Base-by-base conservation (phyloP, 495 filamentous ascomycete genomes). In the Rostrohypoxylon terebratum region DNA sequence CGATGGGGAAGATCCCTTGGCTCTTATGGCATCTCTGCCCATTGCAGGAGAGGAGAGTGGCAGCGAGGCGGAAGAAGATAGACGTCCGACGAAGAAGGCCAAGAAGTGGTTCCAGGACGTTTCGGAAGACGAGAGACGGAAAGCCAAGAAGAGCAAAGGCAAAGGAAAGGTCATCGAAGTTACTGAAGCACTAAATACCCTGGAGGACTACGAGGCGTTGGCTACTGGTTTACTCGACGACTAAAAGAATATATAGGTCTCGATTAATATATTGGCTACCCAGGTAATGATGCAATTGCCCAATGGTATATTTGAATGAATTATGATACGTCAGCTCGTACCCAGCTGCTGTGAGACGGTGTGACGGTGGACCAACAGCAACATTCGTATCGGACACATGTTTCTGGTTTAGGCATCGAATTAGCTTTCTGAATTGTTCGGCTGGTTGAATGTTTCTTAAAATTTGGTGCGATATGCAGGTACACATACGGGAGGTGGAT, bases 121-220 rank as follows among this genome's bases (percentile, higher is more conserved):
- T 62, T 82, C 78, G 66, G 77, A 82, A 10, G 80, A 83, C 51
- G 81, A 85, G 51, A 75, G 79, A 67, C 77, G 82, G 74, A 77
- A 81, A 51, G 75, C 79, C 69, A 85, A 83, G 76, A 83, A 71
- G 58, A 81, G 78, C 75, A 87, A 84, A 78, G 77, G 77, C 3
- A 84, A 78, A 69, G 78, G 76, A 9, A 86, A 81, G 75, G 82
- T 87, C 51, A 84, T 87, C 70, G 82, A 87, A 71, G 83, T 86
- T 67, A 83, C 83, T 23, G 81, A 88, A 44, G 89, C 91, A 80
- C 93, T 93, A 61, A 89, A 94, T 79, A 97, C 91, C 23, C 79
- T 97, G 82, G 92, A 95, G 75, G 93, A 97, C 85, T 82, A 97
- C 78, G 95, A 98, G 81, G 90, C 91, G 60, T 75, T 97, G 86